These are phyloP conservation scores for Podaxis sp. DNA, from an alignment of 768 basidiomycete species.

Conservation along the genomic window DNA sequence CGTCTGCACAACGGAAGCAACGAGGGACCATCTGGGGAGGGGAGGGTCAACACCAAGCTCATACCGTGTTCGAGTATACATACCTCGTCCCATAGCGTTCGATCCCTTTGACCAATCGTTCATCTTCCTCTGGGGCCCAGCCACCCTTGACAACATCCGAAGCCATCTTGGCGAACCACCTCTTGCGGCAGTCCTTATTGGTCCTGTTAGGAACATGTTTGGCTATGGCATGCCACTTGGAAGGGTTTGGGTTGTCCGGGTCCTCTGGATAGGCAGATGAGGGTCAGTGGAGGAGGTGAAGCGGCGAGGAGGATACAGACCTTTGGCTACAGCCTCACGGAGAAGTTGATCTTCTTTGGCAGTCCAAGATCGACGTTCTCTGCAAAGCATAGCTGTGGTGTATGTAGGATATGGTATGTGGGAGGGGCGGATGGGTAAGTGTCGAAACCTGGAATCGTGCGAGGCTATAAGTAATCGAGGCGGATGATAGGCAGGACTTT, in stretches of 20 bases:
- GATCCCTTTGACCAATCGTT: constrained; percentile 51
- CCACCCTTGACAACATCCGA: constrained; percentile 58
- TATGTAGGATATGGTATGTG: constrained; percentile 7
- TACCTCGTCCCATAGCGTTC: constrained; percentile 54
- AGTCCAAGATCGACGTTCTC: constrained; percentile 51
- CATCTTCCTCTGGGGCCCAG: constrained; percentile 59
- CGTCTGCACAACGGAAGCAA: constrained; percentile 52
- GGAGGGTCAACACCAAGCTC: constrained; percentile 3
- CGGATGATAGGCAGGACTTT: constrained; percentile 20
- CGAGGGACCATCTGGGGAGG: constrained; percentile 45
- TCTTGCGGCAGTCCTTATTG: constrained; percentile 61
- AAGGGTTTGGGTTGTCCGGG: constrained; percentile 50
- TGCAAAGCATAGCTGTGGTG: constrained; percentile 29
- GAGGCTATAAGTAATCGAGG: constrained; percentile 19
- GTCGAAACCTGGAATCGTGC: constrained; percentile 10
- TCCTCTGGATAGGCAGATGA: constrained; percentile 38
- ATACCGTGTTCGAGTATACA: constrained; percentile 3
- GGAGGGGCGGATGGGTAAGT: constrained; percentile 18
- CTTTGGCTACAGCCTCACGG: constrained; percentile 44
- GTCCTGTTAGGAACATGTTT: constrained; percentile 58
- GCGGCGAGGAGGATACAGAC: constrained; percentile 21
- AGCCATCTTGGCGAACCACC: constrained; percentile 63
- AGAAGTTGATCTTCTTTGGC: constrained; percentile 49
- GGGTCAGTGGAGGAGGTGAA: constrained; percentile 14
- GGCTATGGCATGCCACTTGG: constrained; percentile 62